Evolutionary conservation across 352 stramenopile species (phyloP).

Genomic region (Pythium aristosporum): DNA sequence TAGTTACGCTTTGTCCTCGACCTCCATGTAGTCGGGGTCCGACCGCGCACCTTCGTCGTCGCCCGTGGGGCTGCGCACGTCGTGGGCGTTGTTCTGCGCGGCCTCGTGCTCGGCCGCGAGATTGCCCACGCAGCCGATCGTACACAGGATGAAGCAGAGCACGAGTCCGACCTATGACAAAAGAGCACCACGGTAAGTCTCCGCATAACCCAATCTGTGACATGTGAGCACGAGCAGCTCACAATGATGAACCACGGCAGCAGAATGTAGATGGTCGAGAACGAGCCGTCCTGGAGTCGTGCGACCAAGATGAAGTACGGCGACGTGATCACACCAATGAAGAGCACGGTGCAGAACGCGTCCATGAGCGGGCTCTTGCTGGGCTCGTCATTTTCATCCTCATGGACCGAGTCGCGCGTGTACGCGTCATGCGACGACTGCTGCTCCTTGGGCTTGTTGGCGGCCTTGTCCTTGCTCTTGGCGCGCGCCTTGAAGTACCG

Average conservation of each 20-base stretch:
- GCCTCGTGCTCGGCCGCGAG: slow-evolving; percentile 41
- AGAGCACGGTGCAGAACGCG: slow-evolving; percentile 45
- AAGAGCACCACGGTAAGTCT: slow-evolving; percentile 1
- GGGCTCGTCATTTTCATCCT: slow-evolving; percentile 50
- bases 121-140: slow-evolving; percentile 71
- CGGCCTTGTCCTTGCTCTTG: slow-evolving; percentile 34
- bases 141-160: slow-evolving; percentile 80
- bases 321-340: slow-evolving; percentile 49
- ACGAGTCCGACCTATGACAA: slow-evolving; percentile 50
- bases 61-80: slow-evolving; percentile 40
- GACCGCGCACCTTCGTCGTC: slow-evolving; percentile 63
- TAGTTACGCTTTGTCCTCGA: slow-evolving; percentile 38
- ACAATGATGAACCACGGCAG: slow-evolving; percentile 84
- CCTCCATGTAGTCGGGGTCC: slow-evolving; percentile 54
- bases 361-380: slow-evolving; percentile 62
- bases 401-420: slow-evolving; percentile 67
- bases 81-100: slow-evolving; percentile 30
- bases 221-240: slow-evolving; percentile 24
- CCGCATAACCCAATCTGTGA: not conserved
- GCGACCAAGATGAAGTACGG: slow-evolving; percentile 81
- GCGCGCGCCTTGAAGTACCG: slow-evolving; percentile 53
- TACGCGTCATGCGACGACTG: slow-evolving; percentile 65
- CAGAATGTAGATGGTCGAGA: slow-evolving; percentile 81
- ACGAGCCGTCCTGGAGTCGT: slow-evolving; percentile 62
- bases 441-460: slow-evolving; percentile 34